Base-by-base conservation (phyloP, 148 eudicot genomes). In the Fallopia convolvulus region DNA sequence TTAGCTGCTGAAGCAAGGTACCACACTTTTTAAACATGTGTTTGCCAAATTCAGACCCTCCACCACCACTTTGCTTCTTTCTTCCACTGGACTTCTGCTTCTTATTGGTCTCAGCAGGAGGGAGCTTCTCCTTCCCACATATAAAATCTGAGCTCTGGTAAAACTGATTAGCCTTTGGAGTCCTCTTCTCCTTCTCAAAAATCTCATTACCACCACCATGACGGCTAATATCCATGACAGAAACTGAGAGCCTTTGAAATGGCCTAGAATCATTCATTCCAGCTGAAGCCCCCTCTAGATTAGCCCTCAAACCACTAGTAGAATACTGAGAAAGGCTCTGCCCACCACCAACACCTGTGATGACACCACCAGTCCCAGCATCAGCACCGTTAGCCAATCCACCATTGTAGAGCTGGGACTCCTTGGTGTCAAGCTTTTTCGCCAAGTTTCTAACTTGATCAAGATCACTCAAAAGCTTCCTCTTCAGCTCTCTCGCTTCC, bases 101-200 rank as follows among this genome's bases (percentile, higher is more conserved):
- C 79, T 80, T 88, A 80, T 86, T 84, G 81, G 83, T 95, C 81
- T 88, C 97, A 17, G 86, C 77, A 80, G 93, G 83, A 0, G 93
- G 99, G 36, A 93, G 82, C 77, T 82, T 87, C 4, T 91, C 97
- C 76, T 91, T 91, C 33, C 91, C 97, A 60, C 91, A 86, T 47
- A 95, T 82, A 23, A 93, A 93, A 74, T 92, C 97, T 0, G 93
- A 87, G 79, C 90, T 91, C 40, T 86, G 82, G 77, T 92, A 93
- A 46, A 56, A 87, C 74, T 85, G 93, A 77, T 95, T 93, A 0
- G 91, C 99, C 86, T 89, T 95, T 0, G 99, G 99, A 47, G 99
- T 92, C 81, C 97, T 85, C 87, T 92, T 95, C 79, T 92, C 94
- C 82, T 89, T 92, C 85, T 92, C 97, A 47, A 83, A 72, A 78